Conservation (phyloP, 169 alveolate species). For the Eimeria sp. region DNA sequence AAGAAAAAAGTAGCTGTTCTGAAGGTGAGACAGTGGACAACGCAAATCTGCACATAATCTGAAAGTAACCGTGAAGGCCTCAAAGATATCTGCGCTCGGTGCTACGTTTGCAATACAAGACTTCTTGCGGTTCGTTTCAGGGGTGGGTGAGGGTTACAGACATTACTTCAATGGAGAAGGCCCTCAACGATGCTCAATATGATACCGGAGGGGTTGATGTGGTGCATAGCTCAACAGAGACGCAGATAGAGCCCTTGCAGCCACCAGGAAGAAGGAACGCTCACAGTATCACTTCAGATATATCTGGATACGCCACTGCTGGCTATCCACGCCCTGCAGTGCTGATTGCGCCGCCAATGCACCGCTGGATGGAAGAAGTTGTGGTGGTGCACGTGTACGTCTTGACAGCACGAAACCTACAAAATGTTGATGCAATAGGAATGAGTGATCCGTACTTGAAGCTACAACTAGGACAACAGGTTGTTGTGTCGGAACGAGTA, state of each 20-base stretch:
- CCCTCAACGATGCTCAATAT: not conserved
- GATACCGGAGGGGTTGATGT: not conserved
- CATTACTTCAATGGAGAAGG: constrained; percentile 7
- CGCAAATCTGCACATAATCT: not conserved
- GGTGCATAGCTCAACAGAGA: not conserved
- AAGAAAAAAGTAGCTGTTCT: constrained; percentile 32
- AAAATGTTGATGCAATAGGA: constrained; percentile 63
- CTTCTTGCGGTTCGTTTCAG: constrained; percentile 6
- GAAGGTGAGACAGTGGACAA: constrained; percentile 28
- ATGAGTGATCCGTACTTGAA: constrained; percentile 73
- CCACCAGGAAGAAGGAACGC: not conserved
- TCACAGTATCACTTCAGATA: constrained; percentile 7
- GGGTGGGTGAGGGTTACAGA: constrained; percentile 79
- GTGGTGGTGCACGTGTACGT: constrained; percentile 76
- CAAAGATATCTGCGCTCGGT: not conserved
- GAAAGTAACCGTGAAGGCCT: not conserved
- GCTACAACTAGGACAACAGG: constrained; percentile 66
- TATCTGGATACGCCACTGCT: not conserved
- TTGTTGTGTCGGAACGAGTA: constrained; percentile 40
- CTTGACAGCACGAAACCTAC: constrained; percentile 69
- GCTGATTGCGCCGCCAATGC: constrained; percentile 70
- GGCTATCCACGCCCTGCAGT: constrained; percentile 52
- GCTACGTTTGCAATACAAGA: not conserved
- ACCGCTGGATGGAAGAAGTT: constrained; percentile 67
- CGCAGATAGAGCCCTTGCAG: not conserved